phyloP scores from a whole-genome alignment of 441 rosid species.

The Croton setiger region DNA sequence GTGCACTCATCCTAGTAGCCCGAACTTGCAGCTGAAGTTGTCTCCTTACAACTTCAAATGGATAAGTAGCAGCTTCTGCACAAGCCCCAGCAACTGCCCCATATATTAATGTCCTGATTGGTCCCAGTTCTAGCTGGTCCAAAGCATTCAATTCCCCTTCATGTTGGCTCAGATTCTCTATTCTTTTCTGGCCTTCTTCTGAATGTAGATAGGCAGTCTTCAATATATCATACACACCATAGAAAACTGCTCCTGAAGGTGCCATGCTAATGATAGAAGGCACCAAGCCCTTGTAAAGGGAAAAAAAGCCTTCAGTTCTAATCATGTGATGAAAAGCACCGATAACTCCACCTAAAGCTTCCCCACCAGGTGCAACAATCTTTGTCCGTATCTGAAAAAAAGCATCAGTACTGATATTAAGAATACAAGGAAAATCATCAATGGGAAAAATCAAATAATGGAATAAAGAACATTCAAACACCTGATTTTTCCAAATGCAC shows the following conservation, averaged over 20 bases:
- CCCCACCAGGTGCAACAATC: conserved; percentile 84
- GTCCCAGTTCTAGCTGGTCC: conserved; percentile 71
- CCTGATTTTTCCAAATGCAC: not conserved
- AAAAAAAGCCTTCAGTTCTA: conserved; percentile 72
- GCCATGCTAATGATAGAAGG: conserved; percentile 78
- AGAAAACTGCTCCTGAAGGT: conserved; percentile 76
- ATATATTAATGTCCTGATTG: conserved; percentile 62
- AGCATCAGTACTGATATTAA: not conserved
- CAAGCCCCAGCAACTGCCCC: conserved; percentile 87
- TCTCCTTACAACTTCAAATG: conserved; percentile 79
- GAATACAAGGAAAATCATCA: not conserved
- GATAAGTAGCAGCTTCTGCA: conserved; percentile 79
- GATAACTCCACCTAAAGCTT: conserved; percentile 67
- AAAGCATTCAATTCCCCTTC: conserved; percentile 64
- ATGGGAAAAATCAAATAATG: not conserved
- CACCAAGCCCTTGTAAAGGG: conserved; percentile 77
- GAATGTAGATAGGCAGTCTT: conserved; percentile 71
- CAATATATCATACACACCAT: conserved; percentile 71
- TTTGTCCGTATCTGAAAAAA: conserved; percentile 59
- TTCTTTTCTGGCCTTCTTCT: conserved; percentile 59
- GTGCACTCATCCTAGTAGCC: conserved; percentile 50
- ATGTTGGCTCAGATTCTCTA: conserved; percentile 49
- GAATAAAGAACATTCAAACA: conserved; percentile 7
- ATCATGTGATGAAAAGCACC: conserved; percentile 66
- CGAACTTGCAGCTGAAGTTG: conserved; percentile 70